Evolutionary conservation across 495 filamentous ascomycete species (phyloP).

Genomic region (Lichenothelia convexa): DNA sequence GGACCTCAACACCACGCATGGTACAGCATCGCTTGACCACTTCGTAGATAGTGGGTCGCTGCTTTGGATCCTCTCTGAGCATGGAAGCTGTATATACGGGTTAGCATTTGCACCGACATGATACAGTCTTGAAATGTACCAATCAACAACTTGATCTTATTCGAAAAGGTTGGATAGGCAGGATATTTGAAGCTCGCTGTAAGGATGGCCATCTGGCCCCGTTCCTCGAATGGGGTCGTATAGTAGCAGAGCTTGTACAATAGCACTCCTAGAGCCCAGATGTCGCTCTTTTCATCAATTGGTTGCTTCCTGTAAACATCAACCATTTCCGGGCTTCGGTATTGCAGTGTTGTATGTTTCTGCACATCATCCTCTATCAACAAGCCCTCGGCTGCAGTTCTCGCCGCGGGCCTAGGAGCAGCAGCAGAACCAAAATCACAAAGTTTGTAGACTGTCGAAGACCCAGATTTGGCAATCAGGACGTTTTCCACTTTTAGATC

Average conservation of each 20-base stretch:
- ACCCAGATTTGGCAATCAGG: slow-evolving; percentile 53
- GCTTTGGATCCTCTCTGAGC: slow-evolving; percentile 67
- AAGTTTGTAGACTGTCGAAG: slow-evolving; percentile 61
- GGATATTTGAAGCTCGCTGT: slow-evolving; percentile 94
- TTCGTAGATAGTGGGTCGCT: slow-evolving; percentile 85
- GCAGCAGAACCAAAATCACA: slow-evolving; percentile 96
- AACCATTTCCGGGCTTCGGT: slow-evolving; percentile 95
- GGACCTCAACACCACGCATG: slow-evolving; percentile 76
- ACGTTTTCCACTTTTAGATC: slow-evolving; percentile 98
- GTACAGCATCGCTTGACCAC: slow-evolving; percentile 67
- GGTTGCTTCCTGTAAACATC: slow-evolving; percentile 92
- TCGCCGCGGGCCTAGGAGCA: slow-evolving; percentile 64
- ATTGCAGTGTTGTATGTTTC: slow-evolving; percentile 91
- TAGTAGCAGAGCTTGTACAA: slow-evolving; percentile 99
- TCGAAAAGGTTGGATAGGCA: slow-evolving; percentile 70
- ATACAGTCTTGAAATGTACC: slow-evolving; percentile 45
- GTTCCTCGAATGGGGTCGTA: slow-evolving; percentile 95
- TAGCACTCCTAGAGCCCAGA: slow-evolving; percentile 91
- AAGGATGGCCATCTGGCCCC: slow-evolving; percentile 93
- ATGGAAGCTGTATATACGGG: slow-evolving; percentile 45
- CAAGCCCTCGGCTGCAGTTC: slow-evolving; percentile 66
- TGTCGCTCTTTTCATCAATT: slow-evolving; percentile 97
- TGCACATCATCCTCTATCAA: slow-evolving; percentile 94
- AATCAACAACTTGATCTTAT: slow-evolving; percentile 77
- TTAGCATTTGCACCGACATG: background rate